Percentiles rank a stretch among this genome's conserved stretches.
These are phyloP conservation scores for Kalaharituber pfeilii DNA, from an alignment of 2,329 filamentous ascomycete genomes.

Conservation along the genomic window DNA sequence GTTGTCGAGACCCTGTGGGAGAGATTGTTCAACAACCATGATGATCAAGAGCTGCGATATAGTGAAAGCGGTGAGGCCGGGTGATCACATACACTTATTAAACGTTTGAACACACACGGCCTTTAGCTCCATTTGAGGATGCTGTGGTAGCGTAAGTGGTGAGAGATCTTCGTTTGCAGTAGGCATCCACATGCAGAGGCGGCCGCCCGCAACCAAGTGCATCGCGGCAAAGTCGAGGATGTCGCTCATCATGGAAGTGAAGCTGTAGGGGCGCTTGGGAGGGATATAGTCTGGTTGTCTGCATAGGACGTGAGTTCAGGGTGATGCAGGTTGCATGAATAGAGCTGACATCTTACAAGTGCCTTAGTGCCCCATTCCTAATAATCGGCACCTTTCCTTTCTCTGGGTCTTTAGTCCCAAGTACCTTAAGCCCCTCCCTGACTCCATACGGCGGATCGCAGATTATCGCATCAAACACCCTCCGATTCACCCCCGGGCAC, in stretches of 20 bases:
- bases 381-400: conserved; percentile 38
- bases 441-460: conserved; percentile 96
- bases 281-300: conserved; percentile 55
- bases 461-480: conserved; percentile 71
- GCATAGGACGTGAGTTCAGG: conserved; percentile 3
- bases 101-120: conserved; percentile 71
- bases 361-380: conserved; percentile 50
- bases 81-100: conserved; percentile 57
- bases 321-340: conserved; percentile 3
- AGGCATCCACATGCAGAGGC: conserved; percentile 94
- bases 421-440: conserved; percentile 72
- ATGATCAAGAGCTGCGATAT: background rate
- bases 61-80: too few species aligned
- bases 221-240: conserved; percentile 65
- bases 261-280: conserved; percentile 83
- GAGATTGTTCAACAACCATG: background rate
- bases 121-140: conserved; percentile 56
- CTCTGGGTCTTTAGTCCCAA: conserved; percentile 54
- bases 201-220: conserved; percentile 59
- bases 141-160: conserved; percentile 36
- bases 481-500: conserved; percentile 25
- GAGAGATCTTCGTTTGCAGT: conserved; percentile 59
- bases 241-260: conserved; percentile 75
- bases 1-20: conserved; percentile 56
- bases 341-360: conserved; percentile 37